Evolutionary conservation across 495 filamentous ascomycete genomes (phyloP).

Genomic region (Friedmanniomyces endolithicus): DNA sequence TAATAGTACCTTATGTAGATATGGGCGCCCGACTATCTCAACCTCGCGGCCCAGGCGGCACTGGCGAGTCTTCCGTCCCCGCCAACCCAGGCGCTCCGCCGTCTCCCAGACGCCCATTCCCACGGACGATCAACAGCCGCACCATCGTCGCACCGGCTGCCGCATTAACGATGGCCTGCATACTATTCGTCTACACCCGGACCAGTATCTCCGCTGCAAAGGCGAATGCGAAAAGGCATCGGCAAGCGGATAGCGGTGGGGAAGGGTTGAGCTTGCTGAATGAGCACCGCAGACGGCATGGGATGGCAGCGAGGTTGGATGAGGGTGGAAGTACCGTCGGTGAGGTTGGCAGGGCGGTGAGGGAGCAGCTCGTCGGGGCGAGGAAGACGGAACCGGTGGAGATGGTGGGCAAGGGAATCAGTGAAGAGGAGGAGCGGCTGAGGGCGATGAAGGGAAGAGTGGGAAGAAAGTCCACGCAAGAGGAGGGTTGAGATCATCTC

Average conservation of each 20-base stretch:
- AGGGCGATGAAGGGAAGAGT: background rate
- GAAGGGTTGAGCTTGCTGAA: conserved; percentile 29
- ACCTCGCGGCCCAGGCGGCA: background rate
- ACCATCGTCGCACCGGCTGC: conserved; percentile 31
- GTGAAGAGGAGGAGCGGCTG: conserved; percentile 9
- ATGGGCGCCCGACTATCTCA: background rate
- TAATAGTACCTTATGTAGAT: background rate
- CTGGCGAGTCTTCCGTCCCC: background rate
- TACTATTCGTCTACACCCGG: conserved; percentile 36
- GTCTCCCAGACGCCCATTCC: conserved; percentile 1
- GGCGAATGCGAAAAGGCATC: conserved; percentile 30
- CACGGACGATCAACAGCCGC: conserved; percentile 10
- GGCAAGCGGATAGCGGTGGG: conserved; percentile 27
- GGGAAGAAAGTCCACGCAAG: background rate
- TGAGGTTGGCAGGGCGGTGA: conserved; percentile 2
- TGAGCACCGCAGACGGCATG: conserved; percentile 27
- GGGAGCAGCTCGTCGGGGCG: background rate
- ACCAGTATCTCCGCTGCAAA: conserved; percentile 36
- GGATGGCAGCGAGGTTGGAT: conserved; percentile 24
- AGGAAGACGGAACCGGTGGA: conserved; percentile 1
- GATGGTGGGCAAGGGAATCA: background rate
- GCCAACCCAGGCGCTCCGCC: background rate
- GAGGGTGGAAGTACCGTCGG: conserved; percentile 21
- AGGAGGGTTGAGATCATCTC: background rate
- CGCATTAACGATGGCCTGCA: conserved; percentile 36